Percentiles rank a stretch among this genome's conserved stretches.
Conservation (phyloP, 108 stramenopile genomes). For the Nitzschia putrida region DNA sequence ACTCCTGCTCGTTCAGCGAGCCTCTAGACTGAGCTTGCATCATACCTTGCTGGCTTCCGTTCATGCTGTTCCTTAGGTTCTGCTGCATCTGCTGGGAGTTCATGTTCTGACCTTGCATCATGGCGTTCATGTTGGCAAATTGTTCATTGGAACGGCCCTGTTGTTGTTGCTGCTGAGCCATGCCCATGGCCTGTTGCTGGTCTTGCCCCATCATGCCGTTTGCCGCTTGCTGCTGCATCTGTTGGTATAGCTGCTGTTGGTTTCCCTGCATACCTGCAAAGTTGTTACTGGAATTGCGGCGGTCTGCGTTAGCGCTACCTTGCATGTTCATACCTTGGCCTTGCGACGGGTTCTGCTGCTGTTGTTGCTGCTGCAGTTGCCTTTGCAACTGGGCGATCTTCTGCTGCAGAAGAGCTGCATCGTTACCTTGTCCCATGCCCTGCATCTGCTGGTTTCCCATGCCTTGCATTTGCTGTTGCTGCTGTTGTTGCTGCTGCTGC, state of each 20-base stretch:
- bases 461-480: conserved; percentile 20
- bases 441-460: conserved; percentile 9
- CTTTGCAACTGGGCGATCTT: conserved; percentile 39
- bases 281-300: conserved; percentile 9
- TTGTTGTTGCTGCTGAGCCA: conserved; percentile 19
- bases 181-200: conserved; percentile 6
- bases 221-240: conserved; percentile 13
- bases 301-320: not conserved
- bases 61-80: conserved; percentile 14
- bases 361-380: conserved; percentile 40
- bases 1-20: conserved; percentile 26
- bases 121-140: conserved; percentile 8
- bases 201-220: conserved; percentile 19
- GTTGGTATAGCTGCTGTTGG: conserved; percentile 22
- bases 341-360: conserved; percentile 22
- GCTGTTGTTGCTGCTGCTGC: conserved; percentile 9
- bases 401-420: conserved; percentile 33
- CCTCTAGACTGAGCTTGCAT: conserved; percentile 8
- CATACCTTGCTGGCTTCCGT: conserved; percentile 18
- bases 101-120: conserved; percentile 26
- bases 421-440: conserved; percentile 19
- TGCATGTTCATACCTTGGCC: conserved; percentile 21
- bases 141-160: conserved; percentile 12
- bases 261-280: conserved; percentile 17
- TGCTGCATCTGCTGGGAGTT: conserved; percentile 25